Percentiles rank a stretch among this genome's conserved stretches.
Evolutionary conservation across 2,329 filamentous ascomycete genomes (phyloP).

Genomic region (Botrytis deweyae): DNA sequence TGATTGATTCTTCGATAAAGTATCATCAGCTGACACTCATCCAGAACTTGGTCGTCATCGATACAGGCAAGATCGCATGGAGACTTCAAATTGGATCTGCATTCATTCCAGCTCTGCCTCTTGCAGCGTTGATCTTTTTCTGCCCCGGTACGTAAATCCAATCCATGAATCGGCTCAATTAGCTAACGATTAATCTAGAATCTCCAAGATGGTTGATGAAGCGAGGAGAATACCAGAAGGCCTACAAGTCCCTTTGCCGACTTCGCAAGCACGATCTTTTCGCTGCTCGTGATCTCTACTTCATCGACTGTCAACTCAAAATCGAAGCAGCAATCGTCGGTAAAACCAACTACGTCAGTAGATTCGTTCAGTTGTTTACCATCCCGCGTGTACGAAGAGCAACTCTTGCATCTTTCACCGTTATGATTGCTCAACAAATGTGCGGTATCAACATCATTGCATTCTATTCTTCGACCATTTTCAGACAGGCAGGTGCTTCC

Average conservation of each 20-base stretch:
- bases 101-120: conserved; percentile 59
- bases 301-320: conserved; percentile 53
- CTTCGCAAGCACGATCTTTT: conserved; percentile 59
- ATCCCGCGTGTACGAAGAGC: conserved; percentile 69
- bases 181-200: conserved; percentile 40
- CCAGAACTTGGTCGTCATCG: conserved; percentile 46
- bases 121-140: conserved; percentile 59
- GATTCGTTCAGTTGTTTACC: conserved; percentile 66
- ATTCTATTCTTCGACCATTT: conserved; percentile 69
- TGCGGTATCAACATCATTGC: conserved; percentile 63
- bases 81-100: conserved; percentile 63
- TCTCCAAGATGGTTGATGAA: conserved; percentile 52
- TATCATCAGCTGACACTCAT: background rate
- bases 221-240: conserved; percentile 45
- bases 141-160: conserved; percentile 47
- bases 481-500: conserved; percentile 55
- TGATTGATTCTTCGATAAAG: background rate
- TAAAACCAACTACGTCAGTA: conserved; percentile 54
- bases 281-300: conserved; percentile 62
- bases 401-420: conserved; percentile 71
- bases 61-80: conserved; percentile 59
- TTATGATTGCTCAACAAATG: conserved; percentile 59
- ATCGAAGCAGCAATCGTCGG: conserved; percentile 34
- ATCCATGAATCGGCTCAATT: background rate
- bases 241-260: conserved; percentile 57